Percentiles rank a stretch among this genome's conserved stretches.
Conservation (phyloP, 768 basidiomycete species). For the Tylopilus plumbeoviolaceoides region DNA sequence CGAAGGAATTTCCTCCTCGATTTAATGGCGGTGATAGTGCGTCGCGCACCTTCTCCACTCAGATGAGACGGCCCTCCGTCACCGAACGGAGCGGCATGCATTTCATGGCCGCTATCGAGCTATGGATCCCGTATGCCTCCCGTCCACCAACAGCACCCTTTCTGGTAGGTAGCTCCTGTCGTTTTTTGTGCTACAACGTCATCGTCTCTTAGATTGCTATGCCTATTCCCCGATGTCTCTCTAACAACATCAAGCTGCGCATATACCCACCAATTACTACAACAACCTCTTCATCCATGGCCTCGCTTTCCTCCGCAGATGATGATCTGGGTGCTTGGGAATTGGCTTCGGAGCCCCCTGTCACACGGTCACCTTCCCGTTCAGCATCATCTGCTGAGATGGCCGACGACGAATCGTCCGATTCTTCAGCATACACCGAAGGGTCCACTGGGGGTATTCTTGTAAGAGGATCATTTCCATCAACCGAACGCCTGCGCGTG, state of each 20-base stretch:
- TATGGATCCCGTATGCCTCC: constrained; percentile 67
- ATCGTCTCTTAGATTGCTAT: constrained; percentile 55
- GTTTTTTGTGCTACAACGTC: constrained; percentile 3
- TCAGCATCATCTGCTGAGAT: constrained; percentile 63
- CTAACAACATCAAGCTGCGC: constrained; percentile 68
- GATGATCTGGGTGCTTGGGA: constrained; percentile 71
- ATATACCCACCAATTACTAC: constrained; percentile 61
- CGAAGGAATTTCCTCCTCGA: constrained; percentile 50
- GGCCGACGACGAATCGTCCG: constrained; percentile 80
- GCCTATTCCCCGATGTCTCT: constrained; percentile 72
- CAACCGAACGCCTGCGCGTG: constrained; percentile 68
- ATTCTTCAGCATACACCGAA: constrained; percentile 51
- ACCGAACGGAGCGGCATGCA: constrained; percentile 55
- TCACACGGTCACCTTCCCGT: constrained; percentile 54
- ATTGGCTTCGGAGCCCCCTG: constrained; percentile 71
- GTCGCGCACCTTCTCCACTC: constrained; percentile 24
- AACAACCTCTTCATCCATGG: constrained; percentile 54
- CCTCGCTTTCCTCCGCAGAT: constrained; percentile 73
- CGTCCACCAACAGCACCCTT: constrained; percentile 72
- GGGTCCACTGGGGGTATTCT: constrained; percentile 57
- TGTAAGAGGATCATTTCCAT: constrained; percentile 76
- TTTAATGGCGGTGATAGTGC: constrained; percentile 23
- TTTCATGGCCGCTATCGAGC: constrained; percentile 79
- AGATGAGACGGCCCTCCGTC: constrained; percentile 50
- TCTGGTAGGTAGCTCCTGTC: constrained; percentile 42